These are phyloP conservation scores for Punica granatum DNA, from an alignment of 345 rosid genomes.

Conservation along the genomic window DNA sequence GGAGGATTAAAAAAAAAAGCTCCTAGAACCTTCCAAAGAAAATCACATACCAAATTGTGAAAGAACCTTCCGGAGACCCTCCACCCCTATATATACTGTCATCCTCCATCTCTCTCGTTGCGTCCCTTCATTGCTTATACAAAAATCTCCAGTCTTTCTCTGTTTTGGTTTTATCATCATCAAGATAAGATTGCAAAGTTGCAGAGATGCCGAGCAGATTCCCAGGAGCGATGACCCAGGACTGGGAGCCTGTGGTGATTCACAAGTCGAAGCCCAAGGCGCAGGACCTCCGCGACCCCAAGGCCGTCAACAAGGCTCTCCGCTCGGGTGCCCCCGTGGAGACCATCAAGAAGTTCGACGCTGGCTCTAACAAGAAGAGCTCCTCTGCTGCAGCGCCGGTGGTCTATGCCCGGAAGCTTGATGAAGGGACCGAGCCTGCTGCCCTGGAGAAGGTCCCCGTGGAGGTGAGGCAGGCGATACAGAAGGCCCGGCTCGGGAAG, in stretches of 20 bases:
- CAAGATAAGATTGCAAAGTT: too few relatives aligned
- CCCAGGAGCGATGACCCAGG: constrained; percentile 57
- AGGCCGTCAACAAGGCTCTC: constrained; percentile 68
- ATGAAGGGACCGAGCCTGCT: constrained; percentile 58
- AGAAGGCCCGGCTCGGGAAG: constrained; percentile 67
- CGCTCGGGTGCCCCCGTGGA: constrained; percentile 51
- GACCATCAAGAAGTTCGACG: constrained; percentile 60
- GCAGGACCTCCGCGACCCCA: constrained; percentile 54
- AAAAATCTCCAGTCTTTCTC: too few relatives aligned
- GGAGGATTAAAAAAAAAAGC: neutral
- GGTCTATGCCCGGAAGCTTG: constrained; percentile 50
- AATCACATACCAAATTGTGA: neutral
- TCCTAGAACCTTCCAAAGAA: constrained; percentile 8
- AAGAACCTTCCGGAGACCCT: constrained; percentile 34
- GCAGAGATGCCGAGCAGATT: constrained; percentile 53
- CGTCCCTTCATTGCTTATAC: neutral
- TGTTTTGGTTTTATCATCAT: too few relatives aligned
- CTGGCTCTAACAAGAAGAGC: constrained; percentile 59
- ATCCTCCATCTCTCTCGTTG: too few relatives aligned
- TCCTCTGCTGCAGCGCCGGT: constrained; percentile 23
- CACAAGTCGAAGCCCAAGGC: constrained; percentile 50
- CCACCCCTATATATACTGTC: constrained; percentile 4
- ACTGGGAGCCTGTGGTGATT: constrained; percentile 80
- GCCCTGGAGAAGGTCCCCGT: constrained; percentile 42
- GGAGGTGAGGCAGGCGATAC: constrained; percentile 63